phyloP scores from a whole-genome alignment of 2,329 filamentous ascomycete genomes.

The Sporothrix luriei region DNA sequence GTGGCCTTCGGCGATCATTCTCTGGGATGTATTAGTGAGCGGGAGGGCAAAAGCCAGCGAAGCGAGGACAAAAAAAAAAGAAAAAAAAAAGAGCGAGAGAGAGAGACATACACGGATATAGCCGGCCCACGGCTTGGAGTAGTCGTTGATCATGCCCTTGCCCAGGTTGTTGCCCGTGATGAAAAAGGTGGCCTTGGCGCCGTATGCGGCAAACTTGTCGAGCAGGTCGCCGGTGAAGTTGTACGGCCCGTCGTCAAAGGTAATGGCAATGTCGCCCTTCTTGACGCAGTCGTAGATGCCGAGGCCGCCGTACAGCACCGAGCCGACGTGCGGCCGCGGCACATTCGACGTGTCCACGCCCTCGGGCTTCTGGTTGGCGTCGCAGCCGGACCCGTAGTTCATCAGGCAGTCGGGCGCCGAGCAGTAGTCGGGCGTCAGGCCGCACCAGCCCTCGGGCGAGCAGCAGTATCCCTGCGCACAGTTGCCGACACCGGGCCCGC shows the following conservation, averaged over 20 bases:
- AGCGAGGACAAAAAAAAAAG: neutral
- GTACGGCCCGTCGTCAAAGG: conserved; percentile 68
- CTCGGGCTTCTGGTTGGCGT: conserved; percentile 58
- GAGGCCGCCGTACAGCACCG: conserved; percentile 57
- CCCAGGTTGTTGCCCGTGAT: conserved; percentile 61
- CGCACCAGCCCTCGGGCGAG: conserved; percentile 52
- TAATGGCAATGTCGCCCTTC: conserved; percentile 65
- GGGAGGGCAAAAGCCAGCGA: conserved; percentile 26
- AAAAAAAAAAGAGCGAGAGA: too few relatives aligned
- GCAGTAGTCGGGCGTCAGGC: conserved; percentile 59
- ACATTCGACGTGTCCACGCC: conserved; percentile 59
- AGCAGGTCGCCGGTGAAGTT: conserved; percentile 63
- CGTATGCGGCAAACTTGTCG: conserved; percentile 60
- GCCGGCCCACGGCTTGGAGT: conserved; percentile 49
- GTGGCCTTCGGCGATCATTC: conserved; percentile 51
- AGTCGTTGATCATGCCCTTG: conserved; percentile 59
- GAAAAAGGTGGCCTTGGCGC: conserved; percentile 69
- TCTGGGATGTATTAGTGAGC: conserved; percentile 39
- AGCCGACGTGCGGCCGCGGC: conserved; percentile 56
- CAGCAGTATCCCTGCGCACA: conserved; percentile 44
- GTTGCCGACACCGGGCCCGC: conserved; percentile 40
- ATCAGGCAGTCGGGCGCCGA: conserved; percentile 64
- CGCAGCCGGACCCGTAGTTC: conserved; percentile 62
- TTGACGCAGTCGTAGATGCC: conserved; percentile 60
- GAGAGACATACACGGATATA: conserved; percentile 49